Percentiles rank a stretch among this genome's conserved stretches.
These are phyloP conservation scores for Cryptosporidium bovis DNA, from an alignment of 169 alveolate species.

Conservation along the genomic window DNA sequence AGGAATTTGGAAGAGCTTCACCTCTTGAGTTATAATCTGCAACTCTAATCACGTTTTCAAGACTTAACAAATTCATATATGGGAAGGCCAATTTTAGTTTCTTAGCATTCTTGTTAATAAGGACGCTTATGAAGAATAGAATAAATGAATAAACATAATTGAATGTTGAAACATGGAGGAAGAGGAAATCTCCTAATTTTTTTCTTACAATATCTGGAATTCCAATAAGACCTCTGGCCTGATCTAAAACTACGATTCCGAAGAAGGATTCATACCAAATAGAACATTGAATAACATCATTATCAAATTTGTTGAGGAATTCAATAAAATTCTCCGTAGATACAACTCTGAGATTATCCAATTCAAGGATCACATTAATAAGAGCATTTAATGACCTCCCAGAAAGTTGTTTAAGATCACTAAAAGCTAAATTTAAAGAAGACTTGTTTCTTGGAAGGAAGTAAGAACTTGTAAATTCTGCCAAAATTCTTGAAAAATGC, in stretches of 20 bases:
- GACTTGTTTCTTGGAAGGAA: not conserved
- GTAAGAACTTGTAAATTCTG: not conserved
- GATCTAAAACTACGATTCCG: constrained; percentile 10
- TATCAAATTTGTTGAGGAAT: not conserved
- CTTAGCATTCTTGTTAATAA: not conserved
- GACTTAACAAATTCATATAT: constrained; percentile 5
- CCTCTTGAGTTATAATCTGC: constrained; percentile 2
- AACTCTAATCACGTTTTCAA: constrained; percentile 9
- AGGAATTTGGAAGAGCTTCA: constrained; percentile 14
- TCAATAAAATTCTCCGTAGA: not conserved
- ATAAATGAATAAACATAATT: constrained; percentile 34
- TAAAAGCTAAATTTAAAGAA: not conserved
- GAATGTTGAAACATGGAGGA: constrained; percentile 8
- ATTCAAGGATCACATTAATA: not conserved
- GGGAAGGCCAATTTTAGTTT: constrained; percentile 11
- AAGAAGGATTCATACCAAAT: constrained; percentile 34
- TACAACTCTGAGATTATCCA: not conserved
- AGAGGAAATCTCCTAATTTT: not conserved
- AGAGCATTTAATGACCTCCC: constrained; percentile 11
- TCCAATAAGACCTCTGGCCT: constrained; percentile 51
- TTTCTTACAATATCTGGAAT: not conserved
- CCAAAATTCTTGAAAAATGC: constrained; percentile 7
- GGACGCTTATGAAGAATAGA: constrained; percentile 7
- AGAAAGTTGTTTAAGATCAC: not conserved
- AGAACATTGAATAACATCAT: not conserved